Conservation (phyloP, 306 rosid genomes). For the Vigna unguiculata region DNA sequence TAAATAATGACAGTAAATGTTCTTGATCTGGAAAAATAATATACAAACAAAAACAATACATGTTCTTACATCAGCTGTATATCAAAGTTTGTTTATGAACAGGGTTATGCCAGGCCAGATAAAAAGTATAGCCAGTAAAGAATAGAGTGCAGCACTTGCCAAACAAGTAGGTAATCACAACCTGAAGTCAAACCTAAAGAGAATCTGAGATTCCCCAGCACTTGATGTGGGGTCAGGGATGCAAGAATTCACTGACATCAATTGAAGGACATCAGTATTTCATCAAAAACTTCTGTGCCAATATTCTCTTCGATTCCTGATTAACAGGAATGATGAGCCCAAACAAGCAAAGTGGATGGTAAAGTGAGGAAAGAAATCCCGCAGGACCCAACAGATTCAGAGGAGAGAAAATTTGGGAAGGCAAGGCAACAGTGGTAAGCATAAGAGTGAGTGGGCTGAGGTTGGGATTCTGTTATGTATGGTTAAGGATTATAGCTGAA, state of each 20-base stretch:
- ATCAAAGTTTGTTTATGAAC: conserved; percentile 6
- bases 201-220: neutral
- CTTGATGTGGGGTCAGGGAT: neutral
- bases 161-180: conserved; percentile 2
- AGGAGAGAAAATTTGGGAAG: neutral
- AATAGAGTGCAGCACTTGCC: neutral
- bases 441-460: neutral
- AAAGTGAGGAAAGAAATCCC: neutral
- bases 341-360: neutral
- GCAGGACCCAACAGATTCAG: neutral
- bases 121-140: neutral
- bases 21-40: neutral
- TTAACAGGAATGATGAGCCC: neutral
- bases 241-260: neutral
- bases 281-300: neutral
- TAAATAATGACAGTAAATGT: neutral
- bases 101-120: neutral
- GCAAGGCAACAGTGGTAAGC: neutral
- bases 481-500: neutral
- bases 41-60: neutral
- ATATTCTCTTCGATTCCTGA: neutral
- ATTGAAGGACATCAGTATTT: conserved; percentile 6
- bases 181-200: neutral
- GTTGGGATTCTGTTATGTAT: neutral
- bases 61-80: neutral